A percentile compares a stretch with the other conserved stretches of the same genome.
Conservation (phyloP, 495 filamentous ascomycete genomes). For the Daldinia concentrica region DNA sequence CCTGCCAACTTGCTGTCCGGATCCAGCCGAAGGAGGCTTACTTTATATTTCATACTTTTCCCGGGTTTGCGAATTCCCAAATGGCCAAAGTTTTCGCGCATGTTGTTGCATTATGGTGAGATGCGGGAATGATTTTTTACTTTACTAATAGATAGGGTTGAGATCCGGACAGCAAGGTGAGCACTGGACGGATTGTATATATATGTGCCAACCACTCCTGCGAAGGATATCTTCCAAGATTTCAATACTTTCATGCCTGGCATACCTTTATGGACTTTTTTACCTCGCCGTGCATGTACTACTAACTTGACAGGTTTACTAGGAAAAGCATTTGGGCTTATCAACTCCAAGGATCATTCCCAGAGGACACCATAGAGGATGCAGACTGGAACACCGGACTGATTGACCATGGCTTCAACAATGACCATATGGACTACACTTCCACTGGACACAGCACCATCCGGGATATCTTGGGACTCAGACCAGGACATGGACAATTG, state of each 20-base stretch:
- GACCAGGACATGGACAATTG: conserved; percentile 26
- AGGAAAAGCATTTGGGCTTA: conserved; percentile 10
- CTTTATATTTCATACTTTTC: conserved; percentile 40
- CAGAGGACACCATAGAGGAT: conserved; percentile 23
- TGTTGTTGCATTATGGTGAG: conserved; percentile 43
- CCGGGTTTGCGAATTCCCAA: conserved; percentile 42
- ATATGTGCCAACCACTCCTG: conserved; percentile 52
- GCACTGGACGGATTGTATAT: conserved; percentile 58
- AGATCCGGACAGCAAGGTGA: conserved; percentile 62
- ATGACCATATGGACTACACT: conserved; percentile 18
- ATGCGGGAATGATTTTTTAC: conserved; percentile 39
- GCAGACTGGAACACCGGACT: conserved; percentile 17
- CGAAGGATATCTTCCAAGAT: conserved; percentile 49
- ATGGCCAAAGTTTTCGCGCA: conserved; percentile 34
- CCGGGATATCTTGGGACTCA: conserved; percentile 15
- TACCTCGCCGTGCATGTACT: conserved; percentile 33
- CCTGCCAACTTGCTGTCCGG: conserved; percentile 50
- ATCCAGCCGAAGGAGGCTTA: conserved; percentile 46
- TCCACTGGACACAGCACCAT: conserved; percentile 19
- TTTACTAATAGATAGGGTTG: conserved; percentile 50
- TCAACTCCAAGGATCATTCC: conserved; percentile 22
- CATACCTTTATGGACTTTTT: conserved; percentile 37
- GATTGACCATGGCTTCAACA: conserved; percentile 19
- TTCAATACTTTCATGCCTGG: conserved; percentile 35
- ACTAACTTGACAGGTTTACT: conserved; percentile 31